phyloP scores from a whole-genome alignment of 2,329 filamentous ascomycete genomes.

The Mycocentrospora acerina region DNA sequence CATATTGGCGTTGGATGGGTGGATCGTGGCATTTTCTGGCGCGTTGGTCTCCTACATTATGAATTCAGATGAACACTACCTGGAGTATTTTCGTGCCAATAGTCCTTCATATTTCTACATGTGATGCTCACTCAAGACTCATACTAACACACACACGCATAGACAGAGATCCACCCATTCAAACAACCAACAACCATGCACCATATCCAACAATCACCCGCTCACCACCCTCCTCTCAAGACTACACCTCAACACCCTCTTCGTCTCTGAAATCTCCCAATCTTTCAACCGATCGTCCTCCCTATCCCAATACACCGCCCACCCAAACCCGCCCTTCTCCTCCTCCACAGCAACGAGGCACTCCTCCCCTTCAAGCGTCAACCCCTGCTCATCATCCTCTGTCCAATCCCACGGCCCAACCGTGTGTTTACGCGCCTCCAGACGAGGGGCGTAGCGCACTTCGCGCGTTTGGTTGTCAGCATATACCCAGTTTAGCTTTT shows the following conservation, averaged over 20 bases:
- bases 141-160: no score
- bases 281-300: constrained; percentile 50
- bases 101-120: no score
- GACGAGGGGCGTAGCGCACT: constrained; percentile 66
- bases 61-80: no score
- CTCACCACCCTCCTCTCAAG: constrained; percentile 45
- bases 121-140: no score
- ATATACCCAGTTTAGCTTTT: constrained; percentile 68
- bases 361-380: constrained; percentile 58
- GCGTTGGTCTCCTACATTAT: no score
- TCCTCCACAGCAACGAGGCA: constrained; percentile 60
- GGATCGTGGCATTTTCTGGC: no score
- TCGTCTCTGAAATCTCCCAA: constrained; percentile 40
- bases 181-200: no score
- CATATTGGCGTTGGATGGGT: no score
- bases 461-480: constrained; percentile 61
- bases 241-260: constrained; percentile 48
- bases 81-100: no score
- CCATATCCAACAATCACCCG: constrained; percentile 16
- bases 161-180: no score
- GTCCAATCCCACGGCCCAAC: constrained; percentile 84
- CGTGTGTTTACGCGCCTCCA: constrained; percentile 69
- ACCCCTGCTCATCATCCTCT: constrained; percentile 54
- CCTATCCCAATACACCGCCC: constrained; percentile 56
- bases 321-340: constrained; percentile 47